These are phyloP conservation scores for Cercophora newfieldiana DNA, from an alignment of 495 filamentous ascomycete genomes.

Conservation along the genomic window DNA sequence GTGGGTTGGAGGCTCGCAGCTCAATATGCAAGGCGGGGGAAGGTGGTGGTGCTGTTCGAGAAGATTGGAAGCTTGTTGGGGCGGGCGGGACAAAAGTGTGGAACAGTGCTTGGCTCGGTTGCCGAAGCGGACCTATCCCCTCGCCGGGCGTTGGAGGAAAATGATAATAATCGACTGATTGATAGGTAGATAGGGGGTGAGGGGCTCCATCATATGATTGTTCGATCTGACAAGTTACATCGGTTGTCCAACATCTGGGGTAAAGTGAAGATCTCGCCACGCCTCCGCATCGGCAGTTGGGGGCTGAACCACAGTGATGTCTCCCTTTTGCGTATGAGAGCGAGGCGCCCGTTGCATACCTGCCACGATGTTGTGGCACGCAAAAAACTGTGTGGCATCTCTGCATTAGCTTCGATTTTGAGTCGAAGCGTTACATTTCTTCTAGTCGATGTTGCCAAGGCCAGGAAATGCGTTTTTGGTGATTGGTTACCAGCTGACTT, in stretches of 20 bases:
- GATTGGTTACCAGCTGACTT: too few species aligned
- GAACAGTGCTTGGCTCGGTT: background rate
- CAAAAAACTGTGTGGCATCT: too few species aligned
- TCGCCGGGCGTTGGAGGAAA: background rate
- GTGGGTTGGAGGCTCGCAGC: background rate
- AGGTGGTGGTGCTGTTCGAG: slow-evolving; percentile 4
- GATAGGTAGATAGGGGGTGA: background rate
- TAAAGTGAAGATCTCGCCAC: background rate
- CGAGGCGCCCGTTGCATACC: too few species aligned
- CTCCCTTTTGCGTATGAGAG: too few species aligned
- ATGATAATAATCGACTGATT: background rate
- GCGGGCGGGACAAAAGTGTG: background rate
- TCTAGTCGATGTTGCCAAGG: too few species aligned
- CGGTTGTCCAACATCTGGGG: too few species aligned
- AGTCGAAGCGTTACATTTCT: too few species aligned
- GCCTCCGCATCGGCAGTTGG: slow-evolving; percentile 10
- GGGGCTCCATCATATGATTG: background rate
- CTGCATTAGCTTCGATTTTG: too few species aligned
- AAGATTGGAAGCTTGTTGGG: background rate
- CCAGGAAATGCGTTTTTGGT: too few species aligned
- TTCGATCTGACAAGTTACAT: background rate
- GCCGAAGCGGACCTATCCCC: background rate
- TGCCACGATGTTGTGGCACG: too few species aligned
- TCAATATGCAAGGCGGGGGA: slow-evolving; percentile 5
- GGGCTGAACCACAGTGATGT: background rate